These are phyloP conservation scores for Eimeria tenella DNA, from an alignment of 169 alveolate genomes.

Conservation along the genomic window DNA sequence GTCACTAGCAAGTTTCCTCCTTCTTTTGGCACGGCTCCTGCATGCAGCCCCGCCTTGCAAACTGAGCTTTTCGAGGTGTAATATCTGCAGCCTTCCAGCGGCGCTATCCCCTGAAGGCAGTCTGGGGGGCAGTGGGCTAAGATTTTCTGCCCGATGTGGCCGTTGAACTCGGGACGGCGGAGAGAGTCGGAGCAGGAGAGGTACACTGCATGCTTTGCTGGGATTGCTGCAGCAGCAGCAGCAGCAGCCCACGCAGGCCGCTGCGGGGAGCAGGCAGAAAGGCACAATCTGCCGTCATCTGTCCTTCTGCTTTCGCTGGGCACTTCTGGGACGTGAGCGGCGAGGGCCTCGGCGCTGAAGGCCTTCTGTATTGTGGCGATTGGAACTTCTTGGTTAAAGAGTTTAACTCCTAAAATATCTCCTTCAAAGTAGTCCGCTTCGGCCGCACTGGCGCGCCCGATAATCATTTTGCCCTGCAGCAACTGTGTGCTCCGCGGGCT, in stretches of 20 bases:
- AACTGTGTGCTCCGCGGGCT: neutral
- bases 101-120: slow-evolving; percentile 85
- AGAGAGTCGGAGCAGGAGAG: slow-evolving; percentile 60
- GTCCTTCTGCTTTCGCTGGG: slow-evolving; percentile 70
- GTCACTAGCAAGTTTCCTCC: slow-evolving; percentile 75
- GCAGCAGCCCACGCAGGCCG: slow-evolving; percentile 26
- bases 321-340: slow-evolving; percentile 30
- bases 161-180: slow-evolving; percentile 69
- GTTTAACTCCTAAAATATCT: slow-evolving; percentile 82
- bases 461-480: slow-evolving; percentile 78
- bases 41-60: slow-evolving; percentile 92
- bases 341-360: slow-evolving; percentile 2
- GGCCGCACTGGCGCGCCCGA: slow-evolving; percentile 85
- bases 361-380: slow-evolving; percentile 72
- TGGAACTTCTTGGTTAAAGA: slow-evolving; percentile 82
- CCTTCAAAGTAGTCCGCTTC: slow-evolving; percentile 88
- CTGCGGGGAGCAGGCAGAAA: slow-evolving; percentile 74
- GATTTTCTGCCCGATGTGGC: slow-evolving; percentile 83
- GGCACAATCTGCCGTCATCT: slow-evolving; percentile 79
- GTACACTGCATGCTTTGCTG: slow-evolving; percentile 60
- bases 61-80: slow-evolving; percentile 90
- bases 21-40: slow-evolving; percentile 63
- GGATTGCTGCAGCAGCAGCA: neutral
- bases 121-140: slow-evolving; percentile 90
- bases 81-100: slow-evolving; percentile 86